Evolutionary conservation across 805 yeast species (phyloP), one percentile per base, ranked within the genome.

Genomic region (Dipodascus geniculatus): DNA sequence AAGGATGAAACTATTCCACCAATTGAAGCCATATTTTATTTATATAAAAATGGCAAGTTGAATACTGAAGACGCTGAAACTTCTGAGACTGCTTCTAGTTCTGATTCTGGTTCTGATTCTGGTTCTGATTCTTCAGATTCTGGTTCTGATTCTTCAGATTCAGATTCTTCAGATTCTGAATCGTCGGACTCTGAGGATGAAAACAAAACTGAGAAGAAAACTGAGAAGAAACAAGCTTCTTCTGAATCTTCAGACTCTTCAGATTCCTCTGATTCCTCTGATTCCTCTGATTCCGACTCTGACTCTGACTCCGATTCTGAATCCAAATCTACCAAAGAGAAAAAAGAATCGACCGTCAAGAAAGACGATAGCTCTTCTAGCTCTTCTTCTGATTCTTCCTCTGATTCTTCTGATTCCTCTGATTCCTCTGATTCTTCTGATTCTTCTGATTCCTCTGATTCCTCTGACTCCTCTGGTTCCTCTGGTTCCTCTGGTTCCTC

Each of bases 1-100:
- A 54, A 53, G 1, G 57, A 28, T 16, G 59, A 51, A 48, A 53
- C 38, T 6, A 57, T 55, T 28, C 44, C 44, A 11, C 63, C 65
- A 20, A 48, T 66, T 42, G 69, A 66, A 53, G 61, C 63, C 3
- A 59, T 66, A 17, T 61, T 61, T 50, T 63, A 60, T 58, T 52
- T 65, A 42, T 64, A 60, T 60, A 60, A 57, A 57, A 56, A 62
- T 38, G 44, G 44, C 4, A 22, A 55, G 60, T 47, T 22, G 28
- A 22, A 22, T 22, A n/a, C 4, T 14, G 31, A 17, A 47, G 55
- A 52, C 51, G 48, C 61, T 48, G 55, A 53, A 20, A 6, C 19
- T 22, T 47, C 24, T 14, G 24, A 22, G 8, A 23, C 31, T 23
- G 59, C 53, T 51, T 51, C 58, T 53, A 60, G 56, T 24, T 55